A percentile compares a stretch with the other conserved stretches of the same genome.
Evolutionary conservation across 2,329 filamentous ascomycete species (phyloP).

Genomic region (Ophiostoma sp.): DNA sequence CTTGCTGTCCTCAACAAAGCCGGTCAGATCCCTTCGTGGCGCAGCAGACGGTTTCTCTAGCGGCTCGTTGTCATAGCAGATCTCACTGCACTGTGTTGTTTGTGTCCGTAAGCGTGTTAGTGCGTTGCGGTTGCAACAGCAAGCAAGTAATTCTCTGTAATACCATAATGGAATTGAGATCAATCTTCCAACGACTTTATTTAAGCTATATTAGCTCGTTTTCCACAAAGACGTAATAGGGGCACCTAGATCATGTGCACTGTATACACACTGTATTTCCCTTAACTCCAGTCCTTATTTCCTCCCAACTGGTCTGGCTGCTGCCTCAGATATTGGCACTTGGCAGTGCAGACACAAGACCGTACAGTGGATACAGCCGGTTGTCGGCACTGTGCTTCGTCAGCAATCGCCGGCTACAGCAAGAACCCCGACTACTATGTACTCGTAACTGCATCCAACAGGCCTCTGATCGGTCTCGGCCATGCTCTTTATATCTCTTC

Average conservation of each 20-base stretch:
- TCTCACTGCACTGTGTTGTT: constrained; percentile 8
- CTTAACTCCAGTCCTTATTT: not conserved
- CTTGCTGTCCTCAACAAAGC: not conserved
- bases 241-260: not conserved
- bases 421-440: not conserved
- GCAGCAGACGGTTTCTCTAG: constrained; percentile 21
- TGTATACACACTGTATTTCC: not conserved
- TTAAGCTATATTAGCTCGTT: not conserved
- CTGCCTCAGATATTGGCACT: not conserved
- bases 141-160: no score
- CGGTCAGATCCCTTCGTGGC: constrained; percentile 16
- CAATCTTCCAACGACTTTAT: not conserved
- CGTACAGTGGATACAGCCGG: not conserved
- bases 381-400: not conserved
- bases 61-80: constrained; percentile 13
- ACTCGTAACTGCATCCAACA: not conserved
- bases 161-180: not conserved
- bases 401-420: not conserved
- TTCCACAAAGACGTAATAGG: not conserved
- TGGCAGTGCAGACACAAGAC: not conserved
- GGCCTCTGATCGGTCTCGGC: constrained; percentile 10
- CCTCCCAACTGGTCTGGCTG: not conserved
- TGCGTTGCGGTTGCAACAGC: not conserved
- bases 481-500: not conserved
- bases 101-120: constrained; percentile 5